Evolutionary conservation across 2,329 filamentous ascomycete genomes (phyloP).

Genomic region (Talaromyces marneffei): DNA sequence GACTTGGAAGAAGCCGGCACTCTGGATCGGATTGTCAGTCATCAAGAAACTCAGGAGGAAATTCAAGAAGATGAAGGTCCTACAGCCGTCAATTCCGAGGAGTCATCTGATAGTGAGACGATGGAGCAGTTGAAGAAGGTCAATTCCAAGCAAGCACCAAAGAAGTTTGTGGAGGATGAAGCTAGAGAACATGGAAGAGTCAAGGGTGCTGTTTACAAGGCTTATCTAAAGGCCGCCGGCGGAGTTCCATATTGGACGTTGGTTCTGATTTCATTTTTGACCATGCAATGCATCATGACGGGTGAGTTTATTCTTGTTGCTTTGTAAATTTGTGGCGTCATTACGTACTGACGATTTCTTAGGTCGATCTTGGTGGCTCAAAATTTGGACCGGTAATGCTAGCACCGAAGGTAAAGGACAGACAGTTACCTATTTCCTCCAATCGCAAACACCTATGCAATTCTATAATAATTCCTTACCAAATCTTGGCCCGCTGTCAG

Average conservation of each 20-base stretch:
- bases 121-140: constrained; percentile 10
- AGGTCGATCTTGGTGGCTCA: constrained; percentile 44
- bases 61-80: constrained; percentile 4
- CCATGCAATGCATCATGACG: constrained; percentile 44
- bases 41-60: constrained; percentile 40
- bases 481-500: background rate
- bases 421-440: constrained; percentile 11
- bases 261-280: constrained; percentile 35
- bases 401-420: background rate
- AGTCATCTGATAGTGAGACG: background rate
- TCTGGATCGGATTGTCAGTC: constrained; percentile 37
- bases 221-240: constrained; percentile 63
- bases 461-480: background rate
- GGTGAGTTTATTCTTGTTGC: constrained; percentile 32
- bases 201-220: constrained; percentile 59
- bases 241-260: constrained; percentile 56
- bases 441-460: background rate
- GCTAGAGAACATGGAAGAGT: constrained; percentile 65
- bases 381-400: constrained; percentile 40
- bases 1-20: constrained; percentile 46
- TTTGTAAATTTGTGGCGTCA: constrained; percentile 39
- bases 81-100: constrained; percentile 6
- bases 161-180: constrained; percentile 71
- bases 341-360: background rate
- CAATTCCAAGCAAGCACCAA: constrained; percentile 16